Evolutionary conservation across 345 rosid species (phyloP).

Genomic region (Lenwebbia sp.): DNA sequence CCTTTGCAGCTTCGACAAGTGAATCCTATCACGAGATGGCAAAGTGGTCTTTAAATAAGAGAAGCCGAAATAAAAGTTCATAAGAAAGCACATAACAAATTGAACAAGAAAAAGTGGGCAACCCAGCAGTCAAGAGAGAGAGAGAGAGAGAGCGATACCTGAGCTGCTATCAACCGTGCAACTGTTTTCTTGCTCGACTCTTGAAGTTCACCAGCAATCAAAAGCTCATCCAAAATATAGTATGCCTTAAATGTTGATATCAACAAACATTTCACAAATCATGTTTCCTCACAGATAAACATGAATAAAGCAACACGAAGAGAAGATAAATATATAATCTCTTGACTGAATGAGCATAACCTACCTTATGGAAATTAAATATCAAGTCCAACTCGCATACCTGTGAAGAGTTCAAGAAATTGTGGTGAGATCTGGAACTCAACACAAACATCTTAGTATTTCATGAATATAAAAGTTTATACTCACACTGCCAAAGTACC

Average conservation of each 20-base stretch:
- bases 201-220: constrained; percentile 95
- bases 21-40: constrained; percentile 39
- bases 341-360: neutral
- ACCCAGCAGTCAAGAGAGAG: neutral
- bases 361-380: constrained; percentile 92
- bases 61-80: neutral
- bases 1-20: constrained; percentile 92
- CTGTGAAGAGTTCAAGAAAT: constrained; percentile 15
- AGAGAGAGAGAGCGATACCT: constrained; percentile 27
- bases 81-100: neutral
- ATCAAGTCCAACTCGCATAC: constrained; percentile 96
- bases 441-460: neutral
- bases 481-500: constrained; percentile 97
- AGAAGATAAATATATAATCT: neutral
- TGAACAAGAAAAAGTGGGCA: neutral
- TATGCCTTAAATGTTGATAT: constrained; percentile 48
- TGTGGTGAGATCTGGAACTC: neutral
- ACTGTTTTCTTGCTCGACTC: constrained; percentile 93
- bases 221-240: constrained; percentile 79
- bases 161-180: constrained; percentile 77
- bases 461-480: neutral
- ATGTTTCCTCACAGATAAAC: neutral
- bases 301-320: neutral
- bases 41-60: neutral
- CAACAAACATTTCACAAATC: neutral